These are phyloP conservation scores for Sarocladium brachiariae DNA, from an alignment of 2,329 filamentous ascomycete species.

Conservation along the genomic window DNA sequence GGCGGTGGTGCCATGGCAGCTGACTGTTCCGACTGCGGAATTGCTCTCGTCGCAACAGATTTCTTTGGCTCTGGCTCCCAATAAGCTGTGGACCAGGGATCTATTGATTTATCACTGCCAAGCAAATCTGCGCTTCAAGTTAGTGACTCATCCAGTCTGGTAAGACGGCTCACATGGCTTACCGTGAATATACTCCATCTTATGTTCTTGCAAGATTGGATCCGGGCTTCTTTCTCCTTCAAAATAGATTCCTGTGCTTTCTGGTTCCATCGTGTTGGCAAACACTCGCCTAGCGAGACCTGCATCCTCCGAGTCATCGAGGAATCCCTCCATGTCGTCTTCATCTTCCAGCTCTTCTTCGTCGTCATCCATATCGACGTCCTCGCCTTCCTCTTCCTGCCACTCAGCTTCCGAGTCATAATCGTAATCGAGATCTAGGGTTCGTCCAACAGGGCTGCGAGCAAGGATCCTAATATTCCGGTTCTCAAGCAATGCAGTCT, in stretches of 20 bases:
- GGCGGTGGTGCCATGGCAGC: slow-evolving; percentile 27
- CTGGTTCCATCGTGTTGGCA: slow-evolving; percentile 66
- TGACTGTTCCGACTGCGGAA: slow-evolving; percentile 12
- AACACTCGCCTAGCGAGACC: slow-evolving; percentile 48
- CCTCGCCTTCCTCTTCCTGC: slow-evolving; percentile 67
- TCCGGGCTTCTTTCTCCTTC: slow-evolving; percentile 50
- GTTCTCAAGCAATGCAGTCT: slow-evolving; percentile 37
- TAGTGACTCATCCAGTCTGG: neutral
- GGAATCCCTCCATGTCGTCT: slow-evolving; percentile 84
- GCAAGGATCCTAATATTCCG: slow-evolving; percentile 44
- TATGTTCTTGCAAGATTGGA: slow-evolving; percentile 51
- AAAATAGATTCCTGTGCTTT: slow-evolving; percentile 78
- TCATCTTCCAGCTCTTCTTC: slow-evolving; percentile 66
- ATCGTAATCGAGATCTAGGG: slow-evolving; percentile 68
- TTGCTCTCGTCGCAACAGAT: slow-evolving; percentile 13
- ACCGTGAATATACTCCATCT: slow-evolving; percentile 71
- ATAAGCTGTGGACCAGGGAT: slow-evolving; percentile 39
- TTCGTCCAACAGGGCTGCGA: slow-evolving; percentile 44
- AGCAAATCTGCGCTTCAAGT: neutral
- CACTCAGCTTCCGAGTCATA: slow-evolving; percentile 84
- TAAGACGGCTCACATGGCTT: slow-evolving; percentile 23
- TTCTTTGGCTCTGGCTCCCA: slow-evolving; percentile 51
- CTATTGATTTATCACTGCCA: neutral
- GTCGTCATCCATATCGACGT: slow-evolving; percentile 60
- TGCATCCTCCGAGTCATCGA: slow-evolving; percentile 77